Evolutionary conservation across 257 asterid species (phyloP).

Genomic region (Petrea volubilis): DNA sequence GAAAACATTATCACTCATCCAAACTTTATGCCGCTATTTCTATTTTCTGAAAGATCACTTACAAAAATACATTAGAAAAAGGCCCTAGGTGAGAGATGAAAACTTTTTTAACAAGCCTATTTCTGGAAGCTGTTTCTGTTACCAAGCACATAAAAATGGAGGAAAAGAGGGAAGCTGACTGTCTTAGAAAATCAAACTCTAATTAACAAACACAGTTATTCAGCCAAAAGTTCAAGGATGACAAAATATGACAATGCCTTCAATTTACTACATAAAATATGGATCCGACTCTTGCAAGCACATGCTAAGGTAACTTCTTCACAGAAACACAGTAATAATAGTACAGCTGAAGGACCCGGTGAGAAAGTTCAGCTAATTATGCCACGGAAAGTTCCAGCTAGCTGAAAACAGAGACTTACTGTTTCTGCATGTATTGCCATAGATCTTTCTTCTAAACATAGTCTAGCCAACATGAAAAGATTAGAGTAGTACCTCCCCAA

Average conservation of each 20-base stretch:
- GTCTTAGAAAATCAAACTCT: neutral
- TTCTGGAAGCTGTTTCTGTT: neutral
- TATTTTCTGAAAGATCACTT: neutral
- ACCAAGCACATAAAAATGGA: neutral
- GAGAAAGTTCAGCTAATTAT: neutral
- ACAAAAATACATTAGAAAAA: neutral
- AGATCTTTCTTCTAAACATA: slow-evolving; percentile 20
- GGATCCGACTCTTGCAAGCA: neutral
- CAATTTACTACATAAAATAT: neutral
- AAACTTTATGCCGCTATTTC: neutral
- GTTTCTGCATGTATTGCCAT: slow-evolving; percentile 5
- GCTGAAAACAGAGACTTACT: slow-evolving; percentile 4
- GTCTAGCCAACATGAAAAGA: slow-evolving; percentile 13
- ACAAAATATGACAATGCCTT: slow-evolving; percentile 4
- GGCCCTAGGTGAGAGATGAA: neutral
- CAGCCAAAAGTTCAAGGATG: slow-evolving; percentile 3
- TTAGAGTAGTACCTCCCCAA: slow-evolving; percentile 71
- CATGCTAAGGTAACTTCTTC: neutral
- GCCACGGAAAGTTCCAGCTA: neutral
- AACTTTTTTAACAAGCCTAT: neutral
- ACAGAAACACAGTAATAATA: neutral
- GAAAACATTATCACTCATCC: neutral
- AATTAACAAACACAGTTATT: slow-evolving; percentile 3
- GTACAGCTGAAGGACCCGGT: neutral
- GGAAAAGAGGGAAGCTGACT: neutral